Evolutionary conservation across 208 protist species (phyloP).

Genomic region (Acanthamoeba lenticulata): DNA sequence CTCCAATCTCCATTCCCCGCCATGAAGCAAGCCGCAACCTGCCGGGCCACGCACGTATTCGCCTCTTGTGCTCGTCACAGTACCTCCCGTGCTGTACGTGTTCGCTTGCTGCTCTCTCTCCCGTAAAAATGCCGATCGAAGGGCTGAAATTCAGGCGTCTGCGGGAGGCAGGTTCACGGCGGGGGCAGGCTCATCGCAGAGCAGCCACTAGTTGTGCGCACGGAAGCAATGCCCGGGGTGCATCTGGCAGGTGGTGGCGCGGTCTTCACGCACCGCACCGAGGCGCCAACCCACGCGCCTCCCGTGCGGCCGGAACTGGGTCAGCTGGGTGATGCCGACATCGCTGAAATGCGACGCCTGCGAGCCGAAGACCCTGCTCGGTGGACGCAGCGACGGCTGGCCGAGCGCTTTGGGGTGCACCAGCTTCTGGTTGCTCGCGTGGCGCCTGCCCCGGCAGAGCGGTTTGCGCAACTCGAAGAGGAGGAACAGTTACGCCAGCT

Average conservation of each 20-base stretch:
- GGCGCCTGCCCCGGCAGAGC: not conserved
- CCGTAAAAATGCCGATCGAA: too few relatives aligned
- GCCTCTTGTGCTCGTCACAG: too few relatives aligned
- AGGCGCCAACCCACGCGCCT: not conserved
- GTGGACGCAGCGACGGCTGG: conserved; percentile 43
- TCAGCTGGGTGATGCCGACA: not conserved
- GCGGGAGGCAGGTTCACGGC: not conserved
- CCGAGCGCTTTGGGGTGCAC: not conserved
- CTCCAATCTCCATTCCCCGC: too few relatives aligned
- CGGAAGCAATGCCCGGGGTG: not conserved
- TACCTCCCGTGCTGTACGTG: too few relatives aligned
- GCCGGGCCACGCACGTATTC: too few relatives aligned
- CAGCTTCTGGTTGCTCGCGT: not conserved
- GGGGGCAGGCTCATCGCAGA: not conserved
- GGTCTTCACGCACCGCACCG: not conserved
- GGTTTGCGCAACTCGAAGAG: conserved; percentile 32
- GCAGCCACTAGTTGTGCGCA: not conserved
- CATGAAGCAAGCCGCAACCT: too few relatives aligned
- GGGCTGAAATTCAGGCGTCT: not conserved
- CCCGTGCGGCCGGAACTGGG: not conserved
- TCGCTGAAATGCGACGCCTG: conserved; percentile 18
- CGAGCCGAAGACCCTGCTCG: not conserved
- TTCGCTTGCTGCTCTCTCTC: too few relatives aligned
- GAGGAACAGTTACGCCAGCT: not conserved
- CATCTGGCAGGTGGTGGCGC: not conserved